phyloP scores from a whole-genome alignment of 345 rosid genomes.

The Euclidium syriacum region DNA sequence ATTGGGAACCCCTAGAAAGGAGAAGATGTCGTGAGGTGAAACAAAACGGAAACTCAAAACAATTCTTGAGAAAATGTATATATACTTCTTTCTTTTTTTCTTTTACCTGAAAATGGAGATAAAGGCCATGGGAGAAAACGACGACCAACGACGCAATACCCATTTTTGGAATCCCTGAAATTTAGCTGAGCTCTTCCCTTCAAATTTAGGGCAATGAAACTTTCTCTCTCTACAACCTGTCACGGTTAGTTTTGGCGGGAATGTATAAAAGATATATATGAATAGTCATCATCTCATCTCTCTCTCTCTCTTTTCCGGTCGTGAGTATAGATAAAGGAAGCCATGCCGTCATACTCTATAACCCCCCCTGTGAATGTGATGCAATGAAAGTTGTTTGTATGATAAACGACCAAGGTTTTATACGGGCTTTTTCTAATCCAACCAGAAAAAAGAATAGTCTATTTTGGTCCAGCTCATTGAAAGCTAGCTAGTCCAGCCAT shows the following conservation, averaged over 20 bases:
- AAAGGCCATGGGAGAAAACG: constrained; percentile 8
- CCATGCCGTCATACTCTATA: too few species aligned
- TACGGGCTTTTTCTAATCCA: too few species aligned
- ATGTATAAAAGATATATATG: not conserved
- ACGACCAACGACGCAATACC: constrained; percentile 16
- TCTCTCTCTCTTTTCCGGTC: not conserved
- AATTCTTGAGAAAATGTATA: not conserved
- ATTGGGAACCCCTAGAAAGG: constrained; percentile 46
- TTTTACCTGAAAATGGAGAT: not conserved
- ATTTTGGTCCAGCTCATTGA: too few species aligned
- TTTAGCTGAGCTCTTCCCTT: constrained; percentile 30
- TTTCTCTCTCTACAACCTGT: not conserved
- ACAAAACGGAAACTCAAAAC: not conserved
- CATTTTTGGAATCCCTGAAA: constrained; percentile 29
- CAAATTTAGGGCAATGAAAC: constrained; percentile 13
- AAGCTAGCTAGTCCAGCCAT: too few species aligned
- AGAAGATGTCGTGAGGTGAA: constrained; percentile 4
- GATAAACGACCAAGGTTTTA: too few species aligned
- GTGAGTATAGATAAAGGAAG: too few species aligned
- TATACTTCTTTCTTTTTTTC: not conserved
- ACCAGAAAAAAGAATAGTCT: too few species aligned
- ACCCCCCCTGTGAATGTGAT: too few species aligned
- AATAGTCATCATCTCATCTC: not conserved
- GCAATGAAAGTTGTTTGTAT: too few species aligned
- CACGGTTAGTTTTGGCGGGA: constrained; percentile 17